Evolutionary conservation across 495 filamentous ascomycete genomes (phyloP).

Genomic region (Cudoniella acicularis): DNA sequence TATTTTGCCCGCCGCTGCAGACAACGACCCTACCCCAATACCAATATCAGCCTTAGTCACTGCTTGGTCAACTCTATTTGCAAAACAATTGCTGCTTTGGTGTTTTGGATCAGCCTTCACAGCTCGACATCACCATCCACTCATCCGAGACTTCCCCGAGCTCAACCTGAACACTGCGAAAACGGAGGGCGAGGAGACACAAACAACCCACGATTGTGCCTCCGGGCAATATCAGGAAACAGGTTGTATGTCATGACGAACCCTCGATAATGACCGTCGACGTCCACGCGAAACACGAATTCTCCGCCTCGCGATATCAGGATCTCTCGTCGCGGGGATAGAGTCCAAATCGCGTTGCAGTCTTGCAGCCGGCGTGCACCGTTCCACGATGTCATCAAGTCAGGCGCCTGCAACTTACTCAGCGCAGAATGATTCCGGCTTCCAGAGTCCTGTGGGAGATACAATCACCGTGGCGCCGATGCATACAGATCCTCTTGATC

Average conservation of each 20-base stretch:
- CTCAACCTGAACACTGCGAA: neutral
- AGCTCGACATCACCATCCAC: conserved; percentile 1
- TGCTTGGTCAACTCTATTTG: neutral
- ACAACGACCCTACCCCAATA: neutral
- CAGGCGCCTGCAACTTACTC: conserved; percentile 9
- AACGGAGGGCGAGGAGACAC: neutral
- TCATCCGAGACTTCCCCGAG: neutral
- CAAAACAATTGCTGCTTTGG: neutral
- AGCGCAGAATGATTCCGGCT: conserved; percentile 15
- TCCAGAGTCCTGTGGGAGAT: conserved; percentile 8
- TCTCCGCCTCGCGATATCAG: conserved; percentile 5
- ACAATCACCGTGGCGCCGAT: conserved; percentile 4
- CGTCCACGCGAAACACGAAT: neutral
- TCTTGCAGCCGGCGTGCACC: neutral
- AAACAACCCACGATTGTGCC: conserved; percentile 2
- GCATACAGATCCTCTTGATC: conserved; percentile 16
- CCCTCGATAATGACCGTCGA: conserved; percentile 4
- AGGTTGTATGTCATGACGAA: conserved; percentile 4
- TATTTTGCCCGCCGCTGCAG: no score
- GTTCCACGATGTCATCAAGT: conserved; percentile 18
- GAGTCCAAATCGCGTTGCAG: neutral
- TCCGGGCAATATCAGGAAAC: neutral
- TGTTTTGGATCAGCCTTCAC: neutral
- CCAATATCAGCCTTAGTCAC: neutral
- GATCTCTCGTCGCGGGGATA: neutral